Conservation (phyloP, 371 early-diverging fungal species). For the Syncephalastrum contaminatum region DNA sequence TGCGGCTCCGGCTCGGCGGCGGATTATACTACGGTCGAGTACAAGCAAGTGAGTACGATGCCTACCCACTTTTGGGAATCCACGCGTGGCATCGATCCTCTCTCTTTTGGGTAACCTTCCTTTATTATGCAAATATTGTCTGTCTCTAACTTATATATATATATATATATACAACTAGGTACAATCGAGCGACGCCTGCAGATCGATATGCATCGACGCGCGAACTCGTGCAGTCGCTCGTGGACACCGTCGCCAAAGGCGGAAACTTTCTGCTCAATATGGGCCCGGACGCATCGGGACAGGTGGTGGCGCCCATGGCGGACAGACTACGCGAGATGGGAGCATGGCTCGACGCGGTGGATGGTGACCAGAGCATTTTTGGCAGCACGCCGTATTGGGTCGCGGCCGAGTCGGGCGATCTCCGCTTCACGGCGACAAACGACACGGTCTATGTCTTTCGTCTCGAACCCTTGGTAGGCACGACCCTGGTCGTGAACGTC, state of each 20-base stretch:
- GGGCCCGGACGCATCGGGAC: slow-evolving; percentile 30
- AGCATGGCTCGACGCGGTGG: slow-evolving; percentile 17
- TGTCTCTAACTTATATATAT: neutral
- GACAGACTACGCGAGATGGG: slow-evolving; percentile 19
- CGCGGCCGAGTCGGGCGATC: neutral
- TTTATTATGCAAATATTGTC: neutral
- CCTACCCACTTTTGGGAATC: slow-evolving; percentile 20
- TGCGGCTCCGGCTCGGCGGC: slow-evolving; percentile 11
- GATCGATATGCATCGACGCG: slow-evolving; percentile 24
- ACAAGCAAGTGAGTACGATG: neutral
- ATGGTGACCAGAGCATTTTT: slow-evolving; percentile 6
- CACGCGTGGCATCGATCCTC: slow-evolving; percentile 20
- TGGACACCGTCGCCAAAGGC: slow-evolving; percentile 26
- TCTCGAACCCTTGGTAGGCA: too few species aligned
- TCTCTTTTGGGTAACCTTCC: slow-evolving; percentile 12
- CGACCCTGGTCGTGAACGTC: too few species aligned
- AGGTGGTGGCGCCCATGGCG: slow-evolving; percentile 15
- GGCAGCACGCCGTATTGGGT: slow-evolving; percentile 12
- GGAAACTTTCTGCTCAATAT: slow-evolving; percentile 34
- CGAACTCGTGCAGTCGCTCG: slow-evolving; percentile 22
- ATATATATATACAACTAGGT: neutral
- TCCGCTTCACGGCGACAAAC: too few species aligned
- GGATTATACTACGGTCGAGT: slow-evolving; percentile 16
- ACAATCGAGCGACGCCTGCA: slow-evolving; percentile 24
- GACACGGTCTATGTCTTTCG: too few species aligned